Conservation (phyloP, 2,329 filamentous ascomycete species). For the Teratosphaeria destructans region DNA sequence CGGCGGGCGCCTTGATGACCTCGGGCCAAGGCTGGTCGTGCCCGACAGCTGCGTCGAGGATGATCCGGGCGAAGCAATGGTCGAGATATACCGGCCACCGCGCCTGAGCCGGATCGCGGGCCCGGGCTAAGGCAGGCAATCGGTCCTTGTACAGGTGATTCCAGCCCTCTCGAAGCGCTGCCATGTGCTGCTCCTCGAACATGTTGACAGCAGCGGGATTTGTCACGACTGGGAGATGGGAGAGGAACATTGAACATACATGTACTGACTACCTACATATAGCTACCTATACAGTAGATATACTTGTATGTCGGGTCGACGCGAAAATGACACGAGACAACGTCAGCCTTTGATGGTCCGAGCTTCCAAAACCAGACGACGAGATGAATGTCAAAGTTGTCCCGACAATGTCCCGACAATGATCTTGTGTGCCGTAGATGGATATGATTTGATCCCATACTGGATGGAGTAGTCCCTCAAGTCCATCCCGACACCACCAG, state of each 20-base stretch:
- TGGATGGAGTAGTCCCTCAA: neutral
- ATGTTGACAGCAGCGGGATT: neutral
- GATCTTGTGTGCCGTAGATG: no score
- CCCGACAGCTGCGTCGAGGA: constrained; percentile 34
- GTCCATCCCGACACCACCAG: neutral
- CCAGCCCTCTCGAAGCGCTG: constrained; percentile 14
- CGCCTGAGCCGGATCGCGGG: constrained; percentile 23
- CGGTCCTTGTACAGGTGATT: constrained; percentile 18
- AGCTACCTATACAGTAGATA: no score
- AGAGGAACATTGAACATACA: neutral
- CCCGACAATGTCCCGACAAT: no score
- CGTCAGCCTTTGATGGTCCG: neutral
- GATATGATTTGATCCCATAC: neutral
- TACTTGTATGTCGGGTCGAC: neutral
- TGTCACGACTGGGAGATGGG: neutral
- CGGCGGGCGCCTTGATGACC: constrained; percentile 32
- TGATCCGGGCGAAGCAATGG: constrained; percentile 37
- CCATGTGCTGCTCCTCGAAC: neutral
- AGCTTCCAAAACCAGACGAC: neutral
- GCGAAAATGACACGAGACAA: neutral
- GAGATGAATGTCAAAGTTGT: no score
- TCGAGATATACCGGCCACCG: constrained; percentile 35
- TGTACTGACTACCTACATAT: no score
- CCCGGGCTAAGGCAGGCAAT: constrained; percentile 20
- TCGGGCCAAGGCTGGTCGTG: constrained; percentile 32